Evolutionary conservation across 2,329 filamentous ascomycete species (phyloP).

Genomic region (Elsinoe arachidis): DNA sequence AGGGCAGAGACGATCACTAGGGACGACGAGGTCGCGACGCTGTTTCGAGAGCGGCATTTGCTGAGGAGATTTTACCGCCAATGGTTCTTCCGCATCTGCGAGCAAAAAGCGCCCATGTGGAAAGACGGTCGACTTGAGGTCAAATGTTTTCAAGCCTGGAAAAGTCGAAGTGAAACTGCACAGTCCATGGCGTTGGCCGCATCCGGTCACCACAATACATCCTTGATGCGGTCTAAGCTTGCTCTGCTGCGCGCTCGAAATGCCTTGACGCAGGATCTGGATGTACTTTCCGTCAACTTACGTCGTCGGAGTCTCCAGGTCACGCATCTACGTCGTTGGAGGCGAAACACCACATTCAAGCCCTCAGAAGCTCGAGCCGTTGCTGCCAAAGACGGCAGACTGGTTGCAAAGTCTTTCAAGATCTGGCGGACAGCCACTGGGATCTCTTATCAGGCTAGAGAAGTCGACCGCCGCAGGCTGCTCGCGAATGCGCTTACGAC

Average conservation of each 20-base stretch:
- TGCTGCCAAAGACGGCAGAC: background rate
- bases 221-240: background rate
- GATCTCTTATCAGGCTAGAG: constrained; percentile 40
- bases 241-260: background rate
- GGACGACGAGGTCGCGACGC: background rate
- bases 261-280: background rate
- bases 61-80: constrained; percentile 21
- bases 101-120: constrained; percentile 28
- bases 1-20: constrained; percentile 26
- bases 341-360: background rate
- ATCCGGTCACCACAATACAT: background rate
- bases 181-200: background rate
- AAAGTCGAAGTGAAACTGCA: background rate
- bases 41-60: background rate
- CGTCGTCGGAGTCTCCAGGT: background rate
- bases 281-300: background rate
- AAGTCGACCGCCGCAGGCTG: constrained; percentile 44
- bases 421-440: constrained; percentile 35
- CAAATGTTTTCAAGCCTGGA: background rate
- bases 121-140: constrained; percentile 24
- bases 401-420: constrained; percentile 36
- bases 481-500: constrained; percentile 49
- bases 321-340: background rate
- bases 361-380: background rate
- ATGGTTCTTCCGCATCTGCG: constrained; percentile 33